Base-by-base conservation (phyloP, 1,139 yeast genomes). In the Diutina neorugosa region DNA sequence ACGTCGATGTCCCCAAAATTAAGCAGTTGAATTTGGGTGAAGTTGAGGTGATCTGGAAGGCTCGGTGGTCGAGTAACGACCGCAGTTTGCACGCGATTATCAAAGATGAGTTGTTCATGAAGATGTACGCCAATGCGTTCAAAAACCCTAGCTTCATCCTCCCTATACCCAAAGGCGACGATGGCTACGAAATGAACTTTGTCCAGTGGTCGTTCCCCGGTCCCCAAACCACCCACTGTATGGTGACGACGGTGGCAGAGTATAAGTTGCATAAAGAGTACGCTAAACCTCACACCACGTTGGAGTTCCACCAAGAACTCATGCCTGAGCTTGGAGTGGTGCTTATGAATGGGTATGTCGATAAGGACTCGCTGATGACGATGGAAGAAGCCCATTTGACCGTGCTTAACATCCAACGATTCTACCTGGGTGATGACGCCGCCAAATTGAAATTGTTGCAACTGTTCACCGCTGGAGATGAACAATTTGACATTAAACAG, bases 171-270 rank as follows among this genome's bases (percentile, higher is more conserved):
- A 77, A 78, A 59, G 75, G 69, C 31, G 65, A 62, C 20, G 77
- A 74, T 72, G 89, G 68, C 58, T 71, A 84, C 60, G 98, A 93
- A 66, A 77, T 93, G 73, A 97, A 93, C 65, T 90, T 86, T 65
- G 81, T 90, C 19, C 98, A 94, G 69, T 94, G 98, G 98, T 76
- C 83, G 19, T 88, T 90, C 66, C 93, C 86, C 1, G 96, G 95
- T 0, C 84, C 89, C 7, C 63, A 81, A 47, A 91, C 98, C 4
- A 75, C 89, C 2, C 96, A 94, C 69, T 88, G 96, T 65, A 78
- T 94, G 79, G 73, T 94, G 61, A 94, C 98, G 1, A 83, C 97
- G 0, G 76, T 94, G 57, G 94, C 95, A 1, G 98, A 94, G 67
- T 94, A 82, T 69, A 91, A 93, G 66, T 77, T 90, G 44, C 97